Conservation (phyloP, 2,329 filamentous ascomycete species). For the Cucurbitaria berberidis region DNA sequence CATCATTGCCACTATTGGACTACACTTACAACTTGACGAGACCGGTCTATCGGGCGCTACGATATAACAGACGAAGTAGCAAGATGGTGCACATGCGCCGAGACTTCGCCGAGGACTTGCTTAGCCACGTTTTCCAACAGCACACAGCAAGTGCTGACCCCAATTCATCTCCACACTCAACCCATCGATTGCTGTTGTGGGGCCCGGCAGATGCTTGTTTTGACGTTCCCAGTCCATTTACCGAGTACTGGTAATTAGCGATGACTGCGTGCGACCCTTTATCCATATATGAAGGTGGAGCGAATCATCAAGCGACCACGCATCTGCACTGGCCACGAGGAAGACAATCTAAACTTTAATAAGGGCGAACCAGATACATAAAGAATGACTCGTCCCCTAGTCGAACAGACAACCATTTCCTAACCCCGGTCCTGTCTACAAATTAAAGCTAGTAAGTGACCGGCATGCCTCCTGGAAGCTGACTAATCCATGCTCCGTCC, state of each 20-base stretch:
- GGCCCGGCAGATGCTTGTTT: background rate
- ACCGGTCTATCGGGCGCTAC: too few species aligned
- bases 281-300: background rate
- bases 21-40: background rate
- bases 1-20: background rate
- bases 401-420: background rate
- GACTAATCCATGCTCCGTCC: conserved; percentile 32
- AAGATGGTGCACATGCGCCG: too few species aligned
- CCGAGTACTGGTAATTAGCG: background rate
- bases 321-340: background rate
- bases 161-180: background rate
- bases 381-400: background rate
- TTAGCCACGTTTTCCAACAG: background rate
- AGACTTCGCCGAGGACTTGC: background rate
- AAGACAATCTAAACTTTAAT: background rate
- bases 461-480: conserved; percentile 37
- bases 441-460: conserved; percentile 15
- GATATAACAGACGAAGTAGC: too few species aligned
- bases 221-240: background rate
- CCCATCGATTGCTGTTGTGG: background rate
- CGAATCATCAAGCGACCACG: background rate
- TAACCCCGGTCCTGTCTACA: too few species aligned
- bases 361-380: background rate
- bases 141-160: background rate
- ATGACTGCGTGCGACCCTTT: background rate